Evolutionary conservation across 768 basidiomycete genomes (phyloP).

Genomic region (Hypholoma fasciculare): DNA sequence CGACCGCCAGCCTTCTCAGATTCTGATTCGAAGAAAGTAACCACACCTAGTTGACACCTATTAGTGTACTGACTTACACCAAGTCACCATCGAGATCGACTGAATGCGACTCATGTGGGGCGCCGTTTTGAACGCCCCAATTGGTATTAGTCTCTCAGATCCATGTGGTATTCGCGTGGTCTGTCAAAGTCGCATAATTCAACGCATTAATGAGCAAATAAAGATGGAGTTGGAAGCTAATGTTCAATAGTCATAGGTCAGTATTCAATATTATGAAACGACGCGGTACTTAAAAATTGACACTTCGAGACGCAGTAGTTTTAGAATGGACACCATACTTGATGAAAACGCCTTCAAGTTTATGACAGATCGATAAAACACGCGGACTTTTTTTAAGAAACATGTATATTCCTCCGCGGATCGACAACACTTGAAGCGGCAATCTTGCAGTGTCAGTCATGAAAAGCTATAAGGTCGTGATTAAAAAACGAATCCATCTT

Average conservation of each 20-base stretch:
- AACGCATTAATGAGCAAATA: background rate
- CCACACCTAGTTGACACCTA: no score
- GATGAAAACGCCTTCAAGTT: background rate
- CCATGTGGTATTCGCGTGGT: constrained; percentile 5
- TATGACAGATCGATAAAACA: constrained; percentile 4
- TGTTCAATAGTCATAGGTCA: background rate
- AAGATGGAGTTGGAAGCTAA: background rate
- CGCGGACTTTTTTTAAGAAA: background rate
- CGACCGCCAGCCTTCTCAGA: no score
- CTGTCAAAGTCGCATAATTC: background rate
- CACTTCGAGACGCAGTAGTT: background rate
- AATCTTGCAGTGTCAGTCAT: background rate
- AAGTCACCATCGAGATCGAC: no score
- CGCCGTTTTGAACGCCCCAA: no score
- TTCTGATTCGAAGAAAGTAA: no score
- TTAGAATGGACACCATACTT: background rate
- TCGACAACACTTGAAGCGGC: background rate
- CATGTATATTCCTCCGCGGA: background rate
- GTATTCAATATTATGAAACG: background rate
- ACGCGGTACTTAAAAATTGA: constrained; percentile 3
- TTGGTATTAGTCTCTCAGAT: background rate
- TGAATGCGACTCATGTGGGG: no score
- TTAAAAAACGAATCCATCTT: background rate
- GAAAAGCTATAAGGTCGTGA: background rate
- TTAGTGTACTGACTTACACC: no score